Evolutionary conservation across 345 rosid genomes (phyloP), one percentile per base, ranked within the genome.

Genomic region (Eucalyptus pumila): DNA sequence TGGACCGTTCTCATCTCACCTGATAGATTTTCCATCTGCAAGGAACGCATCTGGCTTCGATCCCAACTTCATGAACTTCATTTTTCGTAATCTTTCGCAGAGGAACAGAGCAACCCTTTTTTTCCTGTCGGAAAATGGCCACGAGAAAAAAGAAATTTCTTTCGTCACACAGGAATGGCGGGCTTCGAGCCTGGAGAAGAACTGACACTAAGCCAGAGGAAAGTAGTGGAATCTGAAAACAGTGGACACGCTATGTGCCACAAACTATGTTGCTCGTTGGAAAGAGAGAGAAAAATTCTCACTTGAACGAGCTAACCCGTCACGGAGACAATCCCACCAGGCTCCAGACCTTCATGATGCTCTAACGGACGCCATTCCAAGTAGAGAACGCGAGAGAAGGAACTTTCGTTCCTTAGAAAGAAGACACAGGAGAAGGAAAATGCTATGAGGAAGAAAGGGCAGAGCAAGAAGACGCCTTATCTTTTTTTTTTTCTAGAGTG

Each of bases 51-150:
- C 99, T 93, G 99, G 99, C 94, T 96, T 97, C 81, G 96, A 96
- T 50, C 99, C 99, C 91, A 97, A 89, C 95, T 97, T 97, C 99
- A 97, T 96, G 90, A 94, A 95, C 99, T 96, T 97, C 99, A 97
- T 97, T 85, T 91, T n/a, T 3, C 15, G 83, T 40, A 76, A 76
- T 76, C 15, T 76, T 76, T 21, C 24, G 83, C 83, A 76, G 47
- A 76, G 42, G 83, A 40, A 76, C 45, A 4, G 83, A 76, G 83
- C 83, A 76, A 37, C 27, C 83, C 83, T 40, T 76, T 21, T 16
- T 37, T 27, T 27, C 26, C 83, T 76, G 30, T 21, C 83, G 83
- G 83, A 76, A 76, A 23, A 6, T 76, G 83, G 45, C 83, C 83
- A 76, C 83, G 83, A 40, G 47, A 76, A 76, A 34, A 76, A 42